phyloP scores from a whole-genome alignment of 305 asterid genomes.

The Withania somnifera region DNA sequence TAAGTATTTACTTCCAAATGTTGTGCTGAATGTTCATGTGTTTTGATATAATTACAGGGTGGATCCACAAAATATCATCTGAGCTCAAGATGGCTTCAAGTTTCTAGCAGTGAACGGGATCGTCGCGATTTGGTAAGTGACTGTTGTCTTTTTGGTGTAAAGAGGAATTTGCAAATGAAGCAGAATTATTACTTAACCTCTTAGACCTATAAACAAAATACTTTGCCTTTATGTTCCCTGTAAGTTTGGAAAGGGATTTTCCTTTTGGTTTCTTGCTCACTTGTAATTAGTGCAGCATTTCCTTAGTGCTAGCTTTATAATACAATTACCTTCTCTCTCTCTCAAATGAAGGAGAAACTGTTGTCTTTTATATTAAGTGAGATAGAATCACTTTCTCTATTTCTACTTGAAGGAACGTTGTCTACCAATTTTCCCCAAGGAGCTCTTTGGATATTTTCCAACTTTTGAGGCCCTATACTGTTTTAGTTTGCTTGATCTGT shows the following conservation, averaged over 20 bases:
- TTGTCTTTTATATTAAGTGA: background rate
- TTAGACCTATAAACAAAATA: background rate
- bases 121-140: slow-evolving; percentile 97
- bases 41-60: slow-evolving; percentile 43
- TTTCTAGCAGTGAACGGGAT: slow-evolving; percentile 87
- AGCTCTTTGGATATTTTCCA: background rate
- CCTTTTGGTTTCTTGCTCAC: background rate
- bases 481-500: background rate
- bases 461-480: background rate
- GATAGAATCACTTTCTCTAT: background rate
- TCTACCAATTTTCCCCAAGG: background rate
- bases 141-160: background rate
- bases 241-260: background rate
- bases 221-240: background rate
- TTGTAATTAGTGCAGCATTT: background rate
- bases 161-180: background rate
- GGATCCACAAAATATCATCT: slow-evolving; percentile 92
- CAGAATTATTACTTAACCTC: background rate
- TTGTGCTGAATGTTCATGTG: slow-evolving; percentile 3
- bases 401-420: background rate
- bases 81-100: slow-evolving; percentile 85
- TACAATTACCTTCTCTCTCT: background rate
- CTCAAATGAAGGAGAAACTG: background rate
- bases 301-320: background rate
- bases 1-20: background rate